These are phyloP conservation scores for Senecio squalidus DNA, from an alignment of 140 eudicot genomes.

Conservation along the genomic window DNA sequence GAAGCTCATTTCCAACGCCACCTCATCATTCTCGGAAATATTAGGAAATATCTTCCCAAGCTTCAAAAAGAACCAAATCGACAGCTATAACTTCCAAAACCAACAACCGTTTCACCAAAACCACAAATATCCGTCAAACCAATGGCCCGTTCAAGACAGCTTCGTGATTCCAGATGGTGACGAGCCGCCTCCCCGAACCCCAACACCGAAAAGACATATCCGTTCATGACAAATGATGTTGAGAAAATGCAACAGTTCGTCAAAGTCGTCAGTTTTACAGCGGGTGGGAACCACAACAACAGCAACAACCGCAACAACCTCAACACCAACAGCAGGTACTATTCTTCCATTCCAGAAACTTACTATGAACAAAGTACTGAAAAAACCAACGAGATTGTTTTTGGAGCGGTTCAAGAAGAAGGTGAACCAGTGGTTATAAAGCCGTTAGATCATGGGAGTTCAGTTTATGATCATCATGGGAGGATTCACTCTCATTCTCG, in stretches of 20 bases:
- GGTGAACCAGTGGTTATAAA: conserved; percentile 57
- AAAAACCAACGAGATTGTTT: conserved; percentile 65
- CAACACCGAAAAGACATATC: conserved; percentile 85
- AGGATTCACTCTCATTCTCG: conserved; percentile 27
- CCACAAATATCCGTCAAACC: conserved; percentile 29
- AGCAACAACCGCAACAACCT: conserved; percentile 1
- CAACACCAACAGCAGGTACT: conserved; percentile 48
- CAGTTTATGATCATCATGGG: conserved; percentile 35
- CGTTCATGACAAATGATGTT: conserved; percentile 83
- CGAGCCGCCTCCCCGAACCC: conserved; percentile 87
- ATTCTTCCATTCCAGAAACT: conserved; percentile 56
- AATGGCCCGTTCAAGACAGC: conserved; percentile 93
- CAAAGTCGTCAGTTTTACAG: conserved; percentile 78
- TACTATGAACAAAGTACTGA: conserved; percentile 76
- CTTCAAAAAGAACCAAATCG: conserved; percentile 37
- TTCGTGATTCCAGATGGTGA: conserved; percentile 67
- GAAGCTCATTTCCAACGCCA: conserved; percentile 53
- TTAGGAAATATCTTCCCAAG: conserved; percentile 54
- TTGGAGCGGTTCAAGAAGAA: conserved; percentile 95
- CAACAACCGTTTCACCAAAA: conserved; percentile 40
- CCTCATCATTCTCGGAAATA: conserved; percentile 56
- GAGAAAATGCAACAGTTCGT: conserved; percentile 82
- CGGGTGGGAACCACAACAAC: conserved; percentile 60
- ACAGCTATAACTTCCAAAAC: conserved; percentile 29
- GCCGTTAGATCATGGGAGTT: conserved; percentile 59